These are phyloP conservation scores for Schizosaccharomyces versatilis DNA, from an alignment of 1,139 yeast species.

Conservation along the genomic window DNA sequence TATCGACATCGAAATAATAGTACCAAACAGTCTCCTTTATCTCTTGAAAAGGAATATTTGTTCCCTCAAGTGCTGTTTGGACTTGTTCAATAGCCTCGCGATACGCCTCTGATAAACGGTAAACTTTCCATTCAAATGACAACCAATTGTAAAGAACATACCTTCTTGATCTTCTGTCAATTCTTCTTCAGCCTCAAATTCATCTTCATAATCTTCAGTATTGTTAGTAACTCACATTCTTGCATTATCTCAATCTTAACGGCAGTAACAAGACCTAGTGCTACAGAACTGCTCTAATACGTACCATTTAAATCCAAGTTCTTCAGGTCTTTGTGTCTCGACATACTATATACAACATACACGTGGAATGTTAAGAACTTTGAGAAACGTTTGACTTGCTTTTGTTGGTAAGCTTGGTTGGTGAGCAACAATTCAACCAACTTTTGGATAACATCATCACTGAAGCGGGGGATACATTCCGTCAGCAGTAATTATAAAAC, in stretches of 20 bases:
- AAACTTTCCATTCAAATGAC: neutral
- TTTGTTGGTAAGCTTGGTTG: neutral
- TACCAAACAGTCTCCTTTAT: conserved; percentile 40
- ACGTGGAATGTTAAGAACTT: neutral
- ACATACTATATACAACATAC: conserved; percentile 3
- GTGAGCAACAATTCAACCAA: conserved; percentile 1
- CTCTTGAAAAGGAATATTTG: conserved; percentile 13
- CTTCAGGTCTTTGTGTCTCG: conserved; percentile 9
- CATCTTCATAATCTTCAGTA: conserved; percentile 4
- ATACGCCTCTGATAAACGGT: conserved; percentile 4
- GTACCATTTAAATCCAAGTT: conserved; percentile 8
- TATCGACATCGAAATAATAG: conserved; percentile 35
- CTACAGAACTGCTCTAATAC: neutral
- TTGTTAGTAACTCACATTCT: neutral
- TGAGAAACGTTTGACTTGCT: neutral
- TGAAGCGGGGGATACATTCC: neutral
- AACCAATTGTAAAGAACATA: neutral
- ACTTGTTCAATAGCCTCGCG: conserved; percentile 6
- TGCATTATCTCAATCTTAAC: neutral
- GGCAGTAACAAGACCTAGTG: neutral
- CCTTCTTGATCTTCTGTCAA: conserved; percentile 4
- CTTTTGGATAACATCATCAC: neutral
- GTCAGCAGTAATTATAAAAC: neutral
- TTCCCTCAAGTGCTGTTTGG: conserved; percentile 4
- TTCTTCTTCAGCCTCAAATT: conserved; percentile 1